phyloP scores from a whole-genome alignment of 2,329 filamentous ascomycete genomes.

The Sphaerostilbella broomeana region DNA sequence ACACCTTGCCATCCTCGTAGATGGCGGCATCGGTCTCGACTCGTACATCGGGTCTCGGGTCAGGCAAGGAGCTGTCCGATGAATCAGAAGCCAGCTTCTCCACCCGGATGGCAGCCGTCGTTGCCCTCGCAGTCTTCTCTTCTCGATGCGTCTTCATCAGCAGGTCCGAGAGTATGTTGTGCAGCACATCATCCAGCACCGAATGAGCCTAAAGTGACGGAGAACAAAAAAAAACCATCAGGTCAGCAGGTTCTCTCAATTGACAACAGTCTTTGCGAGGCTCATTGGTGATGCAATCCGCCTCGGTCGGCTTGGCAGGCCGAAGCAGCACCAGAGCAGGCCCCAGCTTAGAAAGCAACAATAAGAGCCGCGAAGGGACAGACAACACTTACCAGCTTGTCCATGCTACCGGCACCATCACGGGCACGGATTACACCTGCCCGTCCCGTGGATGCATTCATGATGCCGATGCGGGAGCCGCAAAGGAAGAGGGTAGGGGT shows the following conservation, averaged over 20 bases:
- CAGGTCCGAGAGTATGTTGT: conserved; percentile 71
- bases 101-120: conserved; percentile 57
- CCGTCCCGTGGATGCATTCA: conserved; percentile 44
- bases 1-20: conserved; percentile 63
- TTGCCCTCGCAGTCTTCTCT: conserved; percentile 67
- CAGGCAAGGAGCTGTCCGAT: conserved; percentile 46
- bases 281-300: conserved; percentile 7
- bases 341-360: background rate
- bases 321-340: background rate
- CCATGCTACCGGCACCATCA: conserved; percentile 46
- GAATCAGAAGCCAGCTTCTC: conserved; percentile 55
- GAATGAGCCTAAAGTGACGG: conserved; percentile 44
- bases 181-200: conserved; percentile 67
- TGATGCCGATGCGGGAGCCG: conserved; percentile 21
- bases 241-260: conserved; percentile 8
- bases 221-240: background rate
- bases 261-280: conserved; percentile 1
- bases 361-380: too few species aligned
- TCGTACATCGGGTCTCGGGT: conserved; percentile 49
- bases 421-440: conserved; percentile 51
- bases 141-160: conserved; percentile 68
- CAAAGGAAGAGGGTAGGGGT: conserved; percentile 9
- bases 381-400: conserved; percentile 51
- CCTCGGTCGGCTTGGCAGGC: background rate
- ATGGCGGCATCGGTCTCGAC: conserved; percentile 61